Conservation (phyloP, 1,139 yeast genomes). For the Pichia sp. region DNA sequence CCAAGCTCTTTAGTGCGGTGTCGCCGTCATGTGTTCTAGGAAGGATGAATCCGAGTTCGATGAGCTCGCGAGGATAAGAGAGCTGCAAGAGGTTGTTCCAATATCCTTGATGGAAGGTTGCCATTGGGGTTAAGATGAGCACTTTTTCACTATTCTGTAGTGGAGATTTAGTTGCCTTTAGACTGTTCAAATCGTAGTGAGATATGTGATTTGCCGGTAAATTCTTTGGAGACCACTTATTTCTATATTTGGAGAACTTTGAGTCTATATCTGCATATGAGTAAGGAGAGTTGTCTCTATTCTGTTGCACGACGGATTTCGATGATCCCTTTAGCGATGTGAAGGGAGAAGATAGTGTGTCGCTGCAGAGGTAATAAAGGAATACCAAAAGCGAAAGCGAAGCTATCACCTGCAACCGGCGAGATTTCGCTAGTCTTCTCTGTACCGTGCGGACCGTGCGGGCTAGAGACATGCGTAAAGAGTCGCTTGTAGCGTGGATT, state of each 20-base stretch:
- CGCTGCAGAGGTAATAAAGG: constrained; percentile 1
- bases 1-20: constrained; percentile 60
- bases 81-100: constrained; percentile 77
- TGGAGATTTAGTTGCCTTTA: constrained; percentile 64
- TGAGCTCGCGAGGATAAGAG: constrained; percentile 74
- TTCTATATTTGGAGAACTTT: neutral
- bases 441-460: too few relatives aligned
- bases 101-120: constrained; percentile 73
- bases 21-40: constrained; percentile 83
- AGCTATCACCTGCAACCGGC: constrained; percentile 1
- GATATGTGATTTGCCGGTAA: constrained; percentile 73
- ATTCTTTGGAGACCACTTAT: constrained; percentile 44
- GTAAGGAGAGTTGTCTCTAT: constrained; percentile 7
- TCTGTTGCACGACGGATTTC: neutral
- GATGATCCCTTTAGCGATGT: constrained; percentile 27
- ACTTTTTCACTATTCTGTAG: constrained; percentile 73
- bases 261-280: neutral
- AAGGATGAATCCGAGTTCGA: constrained; percentile 85
- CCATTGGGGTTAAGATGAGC: constrained; percentile 70
- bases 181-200: constrained; percentile 74
- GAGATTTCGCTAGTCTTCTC: constrained; percentile 8
- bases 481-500: too few relatives aligned
- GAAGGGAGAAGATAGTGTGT: neutral
- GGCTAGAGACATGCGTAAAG: too few relatives aligned
- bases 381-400: neutral